A percentile compares a stretch with the other conserved stretches of the same genome.
These are phyloP conservation scores for Ceratobasidium theobromae DNA, from an alignment of 1,284 basidiomycete species.

Conservation along the genomic window DNA sequence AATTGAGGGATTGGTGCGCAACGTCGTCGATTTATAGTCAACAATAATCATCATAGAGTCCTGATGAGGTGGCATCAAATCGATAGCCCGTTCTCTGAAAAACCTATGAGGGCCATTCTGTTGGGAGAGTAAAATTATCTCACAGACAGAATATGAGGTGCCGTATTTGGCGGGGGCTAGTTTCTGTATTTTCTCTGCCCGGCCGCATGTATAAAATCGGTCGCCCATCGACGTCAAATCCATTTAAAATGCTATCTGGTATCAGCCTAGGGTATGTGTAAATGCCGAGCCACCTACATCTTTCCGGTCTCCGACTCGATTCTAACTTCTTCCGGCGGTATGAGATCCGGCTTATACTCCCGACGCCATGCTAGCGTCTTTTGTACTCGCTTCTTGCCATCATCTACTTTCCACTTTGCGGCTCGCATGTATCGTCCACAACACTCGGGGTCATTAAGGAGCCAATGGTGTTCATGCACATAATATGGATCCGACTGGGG, in stretches of 20 bases:
- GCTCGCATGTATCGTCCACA: conserved; percentile 81
- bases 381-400: conserved; percentile 75
- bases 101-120: not conserved
- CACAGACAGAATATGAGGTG: conserved; percentile 83
- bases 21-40: conserved; percentile 79
- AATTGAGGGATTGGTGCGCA: conserved; percentile 79
- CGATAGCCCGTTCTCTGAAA: conserved; percentile 79
- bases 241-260: conserved; percentile 64
- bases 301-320: conserved; percentile 82
- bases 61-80: conserved; percentile 79
- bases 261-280: not conserved
- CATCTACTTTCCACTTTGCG: conserved; percentile 75
- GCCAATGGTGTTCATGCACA: conserved; percentile 74
- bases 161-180: conserved; percentile 71
- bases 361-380: conserved; percentile 79
- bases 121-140: conserved; percentile 42
- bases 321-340: conserved; percentile 69
- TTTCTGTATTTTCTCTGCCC: conserved; percentile 77
- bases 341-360: conserved; percentile 79
- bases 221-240: conserved; percentile 79
- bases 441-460: conserved; percentile 65
- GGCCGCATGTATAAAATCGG: conserved; percentile 85
- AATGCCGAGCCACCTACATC: conserved; percentile 58
- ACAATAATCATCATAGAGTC: conserved; percentile 80
- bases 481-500: conserved; percentile 69